Evolutionary conservation across 73 alveolate species (phyloP).

Genomic region (Diophrys appendiculata): DNA sequence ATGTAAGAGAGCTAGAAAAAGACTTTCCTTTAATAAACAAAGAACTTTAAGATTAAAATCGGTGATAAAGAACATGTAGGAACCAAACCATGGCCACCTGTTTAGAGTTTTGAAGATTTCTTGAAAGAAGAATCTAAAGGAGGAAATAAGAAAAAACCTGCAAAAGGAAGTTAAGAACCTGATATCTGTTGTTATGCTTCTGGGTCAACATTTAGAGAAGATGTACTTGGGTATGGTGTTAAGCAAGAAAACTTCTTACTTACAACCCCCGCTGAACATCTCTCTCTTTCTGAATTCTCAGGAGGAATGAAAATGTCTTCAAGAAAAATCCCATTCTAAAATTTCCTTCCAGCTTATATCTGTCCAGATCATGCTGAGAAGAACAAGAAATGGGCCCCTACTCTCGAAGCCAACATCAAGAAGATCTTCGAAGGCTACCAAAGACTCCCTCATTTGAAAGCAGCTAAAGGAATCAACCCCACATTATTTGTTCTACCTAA

Average conservation of each 20-base stretch:
- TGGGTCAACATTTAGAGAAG: not conserved
- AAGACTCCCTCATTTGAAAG: not conserved
- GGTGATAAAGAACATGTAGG: not conserved
- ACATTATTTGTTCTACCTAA: not conserved
- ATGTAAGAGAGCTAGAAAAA: no score
- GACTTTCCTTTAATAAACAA: no score
- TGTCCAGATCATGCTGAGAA: constrained; percentile 1
- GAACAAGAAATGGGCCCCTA: not conserved
- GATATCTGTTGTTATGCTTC: constrained; percentile 1
- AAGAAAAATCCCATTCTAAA: not conserved
- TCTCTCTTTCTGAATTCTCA: not conserved
- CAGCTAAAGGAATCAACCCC: not conserved
- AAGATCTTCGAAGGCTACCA: not conserved
- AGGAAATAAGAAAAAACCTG: not conserved
- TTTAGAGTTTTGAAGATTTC: not conserved
- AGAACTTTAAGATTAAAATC: not conserved
- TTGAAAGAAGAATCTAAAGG: not conserved
- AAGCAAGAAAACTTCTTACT: not conserved
- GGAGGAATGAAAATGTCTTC: not conserved
- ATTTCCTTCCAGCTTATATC: not conserved
- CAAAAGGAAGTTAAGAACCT: not conserved
- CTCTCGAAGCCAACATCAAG: not conserved
- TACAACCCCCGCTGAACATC: not conserved
- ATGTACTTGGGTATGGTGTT: not conserved
- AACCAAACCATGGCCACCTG: not conserved